A percentile compares a stretch with the other conserved stretches of the same genome.
These are phyloP conservation scores for Sphaerosporella brunnea DNA, from an alignment of 495 filamentous ascomycete genomes.

Conservation along the genomic window DNA sequence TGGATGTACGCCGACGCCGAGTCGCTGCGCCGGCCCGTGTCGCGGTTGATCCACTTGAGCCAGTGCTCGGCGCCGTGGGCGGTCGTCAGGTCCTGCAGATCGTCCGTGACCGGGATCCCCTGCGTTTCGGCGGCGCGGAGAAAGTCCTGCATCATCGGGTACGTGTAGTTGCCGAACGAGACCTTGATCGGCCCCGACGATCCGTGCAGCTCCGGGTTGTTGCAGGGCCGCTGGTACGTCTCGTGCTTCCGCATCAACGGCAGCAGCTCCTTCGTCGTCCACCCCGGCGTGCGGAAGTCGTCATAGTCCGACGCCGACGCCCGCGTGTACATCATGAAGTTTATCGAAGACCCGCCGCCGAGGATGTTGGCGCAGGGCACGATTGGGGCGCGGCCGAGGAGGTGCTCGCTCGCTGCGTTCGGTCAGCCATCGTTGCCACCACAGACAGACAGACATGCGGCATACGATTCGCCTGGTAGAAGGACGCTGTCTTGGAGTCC, in stretches of 20 bases:
- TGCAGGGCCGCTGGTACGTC: conserved; percentile 61
- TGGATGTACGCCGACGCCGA: conserved; percentile 62
- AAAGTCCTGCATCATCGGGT: conserved; percentile 38
- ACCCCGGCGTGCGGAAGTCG: conserved; percentile 65
- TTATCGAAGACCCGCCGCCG: conserved; percentile 63
- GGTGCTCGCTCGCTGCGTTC: conserved; percentile 37
- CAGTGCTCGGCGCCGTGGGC: conserved; percentile 35
- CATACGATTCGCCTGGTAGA: conserved; percentile 54
- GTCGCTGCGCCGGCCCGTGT: conserved; percentile 52
- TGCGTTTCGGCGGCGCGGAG: conserved; percentile 60
- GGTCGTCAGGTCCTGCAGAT: conserved; percentile 49
- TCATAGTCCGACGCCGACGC: conserved; percentile 72
- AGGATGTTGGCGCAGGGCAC: conserved; percentile 59
- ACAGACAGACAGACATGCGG: neutral
- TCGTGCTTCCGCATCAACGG: conserved; percentile 74
- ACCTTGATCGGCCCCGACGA: conserved; percentile 74
- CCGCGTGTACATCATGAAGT: conserved; percentile 75
- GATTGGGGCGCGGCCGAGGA: conserved; percentile 52
- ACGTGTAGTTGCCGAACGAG: conserved; percentile 53
- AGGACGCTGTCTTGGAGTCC: conserved; percentile 71
- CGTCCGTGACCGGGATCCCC: conserved; percentile 53
- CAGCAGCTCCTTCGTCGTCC: conserved; percentile 60
- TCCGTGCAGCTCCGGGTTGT: conserved; percentile 59
- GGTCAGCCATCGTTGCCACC: neutral
- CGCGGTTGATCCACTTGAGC: conserved; percentile 49